phyloP scores from a whole-genome alignment of 805 yeast species.

The Tetrapisispora arboricola region DNA sequence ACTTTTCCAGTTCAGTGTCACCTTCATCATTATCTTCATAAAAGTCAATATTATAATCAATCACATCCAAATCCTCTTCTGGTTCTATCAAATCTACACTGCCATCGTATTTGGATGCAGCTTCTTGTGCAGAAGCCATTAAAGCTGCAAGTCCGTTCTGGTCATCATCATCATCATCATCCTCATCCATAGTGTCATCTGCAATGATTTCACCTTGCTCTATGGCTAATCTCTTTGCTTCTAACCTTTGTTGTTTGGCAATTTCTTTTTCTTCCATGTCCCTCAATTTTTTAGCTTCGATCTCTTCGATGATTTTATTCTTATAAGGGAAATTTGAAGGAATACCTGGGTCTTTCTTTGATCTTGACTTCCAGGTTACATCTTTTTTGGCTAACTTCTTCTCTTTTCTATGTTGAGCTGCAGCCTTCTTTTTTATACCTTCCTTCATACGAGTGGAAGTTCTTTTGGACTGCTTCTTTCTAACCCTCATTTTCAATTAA shows the following conservation, averaged over 20 bases:
- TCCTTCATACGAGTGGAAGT: slow-evolving; percentile 87
- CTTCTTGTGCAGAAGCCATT: slow-evolving; percentile 80
- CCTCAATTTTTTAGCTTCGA: slow-evolving; percentile 50
- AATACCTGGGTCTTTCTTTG: slow-evolving; percentile 67
- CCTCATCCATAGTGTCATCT: slow-evolving; percentile 32
- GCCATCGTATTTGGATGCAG: slow-evolving; percentile 66
- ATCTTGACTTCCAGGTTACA: slow-evolving; percentile 83
- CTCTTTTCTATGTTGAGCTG: slow-evolving; percentile 83
- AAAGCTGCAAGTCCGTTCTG: slow-evolving; percentile 67
- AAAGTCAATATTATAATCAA: slow-evolving; percentile 39
- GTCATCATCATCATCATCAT: slow-evolving; percentile 35
- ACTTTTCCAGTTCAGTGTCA: slow-evolving; percentile 49
- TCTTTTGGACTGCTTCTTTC: slow-evolving; percentile 73
- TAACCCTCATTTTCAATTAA: slow-evolving; percentile 29
- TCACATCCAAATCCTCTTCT: slow-evolving; percentile 37
- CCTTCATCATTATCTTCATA: slow-evolving; percentile 37
- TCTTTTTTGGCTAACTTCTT: slow-evolving; percentile 77
- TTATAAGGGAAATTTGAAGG: slow-evolving; percentile 94
- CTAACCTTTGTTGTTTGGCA: slow-evolving; percentile 40
- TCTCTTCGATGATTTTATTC: slow-evolving; percentile 63
- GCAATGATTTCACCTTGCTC: slow-evolving; percentile 27
- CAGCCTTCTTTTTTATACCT: slow-evolving; percentile 92
- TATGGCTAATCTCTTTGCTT: slow-evolving; percentile 30
- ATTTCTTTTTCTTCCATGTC: slow-evolving; percentile 46
- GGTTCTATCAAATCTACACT: slow-evolving; percentile 35